Conservation (phyloP, 495 filamentous ascomycete species). For the Xylaria scruposa region DNA sequence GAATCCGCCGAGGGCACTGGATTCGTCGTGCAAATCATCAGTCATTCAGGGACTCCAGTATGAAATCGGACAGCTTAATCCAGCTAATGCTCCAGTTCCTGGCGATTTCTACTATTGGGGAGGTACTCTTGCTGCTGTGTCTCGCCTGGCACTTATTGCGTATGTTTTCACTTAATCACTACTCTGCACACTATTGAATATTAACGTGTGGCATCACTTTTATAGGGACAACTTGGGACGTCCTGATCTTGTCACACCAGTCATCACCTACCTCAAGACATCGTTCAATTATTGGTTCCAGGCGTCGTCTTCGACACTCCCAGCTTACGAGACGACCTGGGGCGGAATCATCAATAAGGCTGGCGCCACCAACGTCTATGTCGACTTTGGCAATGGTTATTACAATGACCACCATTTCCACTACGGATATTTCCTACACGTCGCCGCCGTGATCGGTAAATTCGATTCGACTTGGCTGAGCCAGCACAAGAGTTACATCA, state of each 20-base stretch:
- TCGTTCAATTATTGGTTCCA: not conserved
- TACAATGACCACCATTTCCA: constrained; percentile 6
- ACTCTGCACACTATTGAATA: not conserved
- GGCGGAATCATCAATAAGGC: constrained; percentile 4
- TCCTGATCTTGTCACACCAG: not conserved
- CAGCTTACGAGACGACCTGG: constrained; percentile 2
- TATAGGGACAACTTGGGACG: not conserved
- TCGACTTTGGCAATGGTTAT: constrained; percentile 3
- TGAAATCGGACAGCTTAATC: not conserved
- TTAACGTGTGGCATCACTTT: not conserved
- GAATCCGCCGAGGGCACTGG: not conserved
- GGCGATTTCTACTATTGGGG: constrained; percentile 5
- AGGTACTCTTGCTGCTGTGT: not conserved
- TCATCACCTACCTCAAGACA: constrained; percentile 1
- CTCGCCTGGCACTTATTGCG: constrained; percentile 8
- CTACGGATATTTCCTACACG: not conserved
- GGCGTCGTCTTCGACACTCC: not conserved
- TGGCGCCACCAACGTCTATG: not conserved
- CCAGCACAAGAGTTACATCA: not conserved
- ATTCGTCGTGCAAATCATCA: not conserved
- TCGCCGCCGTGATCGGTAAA: constrained; percentile 3
- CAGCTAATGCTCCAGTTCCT: constrained; percentile 4
- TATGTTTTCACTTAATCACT: not conserved
- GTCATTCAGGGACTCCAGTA: not conserved
- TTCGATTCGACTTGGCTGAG: not conserved